These are phyloP conservation scores for Plasmodium fragile DNA, from an alignment of 169 alveolate genomes.

Conservation along the genomic window DNA sequence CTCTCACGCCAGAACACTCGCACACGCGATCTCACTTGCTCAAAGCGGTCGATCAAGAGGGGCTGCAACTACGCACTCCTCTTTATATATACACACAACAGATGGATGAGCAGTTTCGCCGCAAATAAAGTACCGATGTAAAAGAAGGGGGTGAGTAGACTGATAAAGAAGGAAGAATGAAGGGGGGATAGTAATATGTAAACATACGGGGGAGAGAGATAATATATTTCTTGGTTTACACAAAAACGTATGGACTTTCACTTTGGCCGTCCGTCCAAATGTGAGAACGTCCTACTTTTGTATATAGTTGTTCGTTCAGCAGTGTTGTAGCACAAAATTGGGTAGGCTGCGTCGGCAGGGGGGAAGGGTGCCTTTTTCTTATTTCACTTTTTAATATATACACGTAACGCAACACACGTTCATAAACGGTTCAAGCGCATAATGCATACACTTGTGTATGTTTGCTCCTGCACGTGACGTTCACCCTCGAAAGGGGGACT, in stretches of 20 bases:
- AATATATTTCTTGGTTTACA: too few species aligned
- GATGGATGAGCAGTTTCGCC: not conserved
- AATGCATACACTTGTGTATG: not conserved
- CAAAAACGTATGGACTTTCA: not conserved
- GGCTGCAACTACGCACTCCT: not conserved
- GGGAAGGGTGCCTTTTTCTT: too few species aligned
- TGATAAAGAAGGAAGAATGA: not conserved
- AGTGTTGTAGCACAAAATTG: not conserved
- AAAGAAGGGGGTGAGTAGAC: not conserved
- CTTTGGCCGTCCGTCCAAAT: not conserved
- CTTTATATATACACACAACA: not conserved
- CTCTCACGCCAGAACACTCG: not conserved
- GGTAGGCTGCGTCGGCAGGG: not conserved
- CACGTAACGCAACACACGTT: not conserved
- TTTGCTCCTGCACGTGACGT: not conserved
- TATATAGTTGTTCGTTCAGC: not conserved
- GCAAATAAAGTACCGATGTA: not conserved
- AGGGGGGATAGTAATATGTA: not conserved
- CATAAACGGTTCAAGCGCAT: conserved; percentile 1
- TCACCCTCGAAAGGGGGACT: not conserved
- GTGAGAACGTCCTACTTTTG: not conserved
- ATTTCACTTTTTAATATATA: not conserved
- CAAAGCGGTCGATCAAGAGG: not conserved
- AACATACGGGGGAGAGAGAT: not conserved
- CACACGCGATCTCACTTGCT: not conserved